Conservation (phyloP, 108 stramenopile species). For the Conticribra weissflogii region DNA sequence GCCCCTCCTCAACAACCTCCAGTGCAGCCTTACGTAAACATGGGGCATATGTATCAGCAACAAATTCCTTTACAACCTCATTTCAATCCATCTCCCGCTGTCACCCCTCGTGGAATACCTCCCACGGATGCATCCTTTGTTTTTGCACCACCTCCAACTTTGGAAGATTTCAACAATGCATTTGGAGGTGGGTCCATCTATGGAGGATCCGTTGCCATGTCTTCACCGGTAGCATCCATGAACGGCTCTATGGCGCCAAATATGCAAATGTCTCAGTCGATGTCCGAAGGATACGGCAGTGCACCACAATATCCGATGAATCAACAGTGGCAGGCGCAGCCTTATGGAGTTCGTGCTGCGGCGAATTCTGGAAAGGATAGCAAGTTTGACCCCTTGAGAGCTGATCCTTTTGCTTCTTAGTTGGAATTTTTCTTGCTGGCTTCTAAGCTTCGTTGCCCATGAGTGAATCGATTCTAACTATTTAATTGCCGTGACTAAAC, state of each 20-base stretch:
- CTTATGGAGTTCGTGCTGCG: background rate
- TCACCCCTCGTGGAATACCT: slow-evolving; percentile 8
- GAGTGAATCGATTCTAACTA: too few species aligned
- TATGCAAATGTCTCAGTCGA: background rate
- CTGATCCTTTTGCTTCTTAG: slow-evolving; percentile 31
- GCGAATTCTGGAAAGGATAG: slow-evolving; percentile 3
- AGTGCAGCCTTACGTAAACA: background rate
- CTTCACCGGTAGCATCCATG: slow-evolving; percentile 5
- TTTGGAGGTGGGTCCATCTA: slow-evolving; percentile 33
- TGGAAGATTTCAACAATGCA: slow-evolving; percentile 47
- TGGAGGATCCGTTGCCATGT: slow-evolving; percentile 13
- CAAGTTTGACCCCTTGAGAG: slow-evolving; percentile 38
- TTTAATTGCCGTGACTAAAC: too few species aligned
- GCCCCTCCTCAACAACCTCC: slow-evolving; percentile 3
- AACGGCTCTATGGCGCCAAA: slow-evolving; percentile 2
- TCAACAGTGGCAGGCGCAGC: slow-evolving; percentile 26
- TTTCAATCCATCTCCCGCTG: slow-evolving; percentile 3
- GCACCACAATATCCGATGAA: background rate
- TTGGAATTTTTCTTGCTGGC: too few species aligned
- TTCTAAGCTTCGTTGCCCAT: too few species aligned
- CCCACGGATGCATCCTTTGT: slow-evolving; percentile 34
- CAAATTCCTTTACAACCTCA: slow-evolving; percentile 8
- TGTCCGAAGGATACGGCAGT: background rate
- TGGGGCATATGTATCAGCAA: slow-evolving; percentile 9
- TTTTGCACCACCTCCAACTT: slow-evolving; percentile 40